Base-by-base conservation (phyloP, 352 stramenopile genomes). In the Globisporangium lucens region DNA sequence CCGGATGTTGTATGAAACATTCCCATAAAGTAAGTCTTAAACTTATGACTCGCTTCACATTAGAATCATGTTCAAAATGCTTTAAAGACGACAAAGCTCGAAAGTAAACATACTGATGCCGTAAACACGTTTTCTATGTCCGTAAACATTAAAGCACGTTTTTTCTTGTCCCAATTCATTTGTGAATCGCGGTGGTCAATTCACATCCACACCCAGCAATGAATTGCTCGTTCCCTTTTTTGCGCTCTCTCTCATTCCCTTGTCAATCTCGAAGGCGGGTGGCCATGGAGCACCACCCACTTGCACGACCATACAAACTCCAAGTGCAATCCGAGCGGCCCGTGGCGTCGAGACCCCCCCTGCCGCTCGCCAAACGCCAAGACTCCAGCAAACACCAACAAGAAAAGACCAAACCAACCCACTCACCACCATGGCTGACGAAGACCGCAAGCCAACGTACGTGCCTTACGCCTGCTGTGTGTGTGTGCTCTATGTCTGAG, bases 381-480 rank as follows among this genome's bases (percentile, higher is more conserved):
- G 66, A 70, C 77, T 74, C 69, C 43, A 63, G 52, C 67, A 70
- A 35, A 56, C 66, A 62, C 63, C 63, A 66, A 75, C 70, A 49
- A 70, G 36, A 69, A 47, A 49, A 62, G 62, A 71, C 30, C 61
- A 27, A 65, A n/a, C 73, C 76, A 69, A 41, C 30, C 51, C 67
- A 43, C 61, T 70, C 58, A 73, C 66, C 66, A 71, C 67, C 71
- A 94, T 93, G 86, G 78, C 86, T 85, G 86, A 94, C 75, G 86
- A 94, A 70, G 83, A 94, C 75, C 83, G 83, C 75, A 89, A 79
- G 75, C 79, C 82, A 58, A 80, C 71, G 82, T 90, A 80, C 36
- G 76, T 83, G 20, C 24, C 4, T 6, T 58, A 4, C 3, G 15
- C 41, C 41, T 49, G 5, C 38, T 57, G 8, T 35, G 7, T 38